Evolutionary conservation across 2,329 filamentous ascomycete species (phyloP).

Genomic region (Aspergillus ustus): DNA sequence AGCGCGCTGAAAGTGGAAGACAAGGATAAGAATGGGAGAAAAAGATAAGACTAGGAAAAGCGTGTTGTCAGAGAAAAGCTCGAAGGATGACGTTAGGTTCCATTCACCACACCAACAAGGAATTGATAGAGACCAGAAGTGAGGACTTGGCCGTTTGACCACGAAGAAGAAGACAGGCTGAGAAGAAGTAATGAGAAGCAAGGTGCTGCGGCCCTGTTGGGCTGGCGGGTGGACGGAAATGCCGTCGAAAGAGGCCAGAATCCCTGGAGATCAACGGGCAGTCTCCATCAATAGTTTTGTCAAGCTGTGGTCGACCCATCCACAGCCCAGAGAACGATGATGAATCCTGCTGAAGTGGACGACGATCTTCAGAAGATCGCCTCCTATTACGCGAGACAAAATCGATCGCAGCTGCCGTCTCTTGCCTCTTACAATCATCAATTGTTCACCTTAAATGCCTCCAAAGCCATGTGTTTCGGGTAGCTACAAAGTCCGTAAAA

Average conservation of each 20-base stretch:
- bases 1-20: not conserved
- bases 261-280: conserved; percentile 6
- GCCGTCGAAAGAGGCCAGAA: not conserved
- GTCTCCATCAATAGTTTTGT: not conserved
- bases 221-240: not conserved
- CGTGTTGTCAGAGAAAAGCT: not conserved
- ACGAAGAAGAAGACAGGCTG: not conserved
- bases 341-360: not conserved
- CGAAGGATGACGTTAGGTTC: not conserved
- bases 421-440: not conserved
- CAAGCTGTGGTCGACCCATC: not conserved
- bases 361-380: not conserved
- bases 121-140: not conserved
- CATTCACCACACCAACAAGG: not conserved
- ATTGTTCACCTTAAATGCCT: not conserved
- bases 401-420: not conserved
- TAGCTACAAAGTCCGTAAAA: not conserved
- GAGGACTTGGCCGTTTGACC: not conserved
- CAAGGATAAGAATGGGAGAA: not conserved
- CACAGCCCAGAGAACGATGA: not conserved
- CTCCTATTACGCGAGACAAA: not conserved
- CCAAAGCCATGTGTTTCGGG: not conserved
- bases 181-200: not conserved
- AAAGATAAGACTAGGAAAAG: not conserved
- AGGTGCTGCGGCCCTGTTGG: not conserved